Percentiles rank a stretch among this genome's conserved stretches.
Evolutionary conservation across 208 protist genomes (phyloP).

Genomic region (Balamuthia mandrillaris): DNA sequence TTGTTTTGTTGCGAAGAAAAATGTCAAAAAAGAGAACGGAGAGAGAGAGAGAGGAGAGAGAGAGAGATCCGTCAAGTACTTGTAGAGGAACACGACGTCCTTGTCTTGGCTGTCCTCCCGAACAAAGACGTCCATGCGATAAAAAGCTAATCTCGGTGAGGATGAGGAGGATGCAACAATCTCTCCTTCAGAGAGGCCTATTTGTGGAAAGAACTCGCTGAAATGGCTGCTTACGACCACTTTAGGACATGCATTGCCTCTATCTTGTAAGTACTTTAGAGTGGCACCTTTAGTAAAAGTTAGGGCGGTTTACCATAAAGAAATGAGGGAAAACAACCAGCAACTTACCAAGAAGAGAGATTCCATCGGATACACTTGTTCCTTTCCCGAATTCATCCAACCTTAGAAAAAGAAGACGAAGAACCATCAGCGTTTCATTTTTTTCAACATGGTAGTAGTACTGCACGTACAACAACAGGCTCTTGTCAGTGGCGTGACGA

Average conservation of each 20-base stretch:
- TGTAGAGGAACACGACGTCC: slow-evolving; percentile 8
- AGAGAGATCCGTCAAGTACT: neutral
- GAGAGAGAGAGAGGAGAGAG: neutral
- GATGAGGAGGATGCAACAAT: neutral
- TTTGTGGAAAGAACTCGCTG: neutral
- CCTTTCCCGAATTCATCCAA: slow-evolving; percentile 91
- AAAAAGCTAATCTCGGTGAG: too few species aligned
- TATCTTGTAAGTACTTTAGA: neutral
- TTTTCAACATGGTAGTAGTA: too few species aligned
- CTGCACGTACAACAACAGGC: slow-evolving; percentile 81
- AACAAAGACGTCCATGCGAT: slow-evolving; percentile 23
- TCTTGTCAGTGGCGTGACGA: slow-evolving; percentile 43
- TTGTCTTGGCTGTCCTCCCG: neutral
- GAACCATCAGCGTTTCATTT: too few species aligned
- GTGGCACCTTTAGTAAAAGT: too few species aligned
- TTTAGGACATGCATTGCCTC: too few species aligned
- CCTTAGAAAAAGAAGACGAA: too few species aligned
- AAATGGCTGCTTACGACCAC: slow-evolving; percentile 6
- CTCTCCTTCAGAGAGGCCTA: neutral
- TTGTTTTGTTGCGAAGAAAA: neutral
- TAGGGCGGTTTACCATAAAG: too few species aligned
- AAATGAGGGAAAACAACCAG: neutral
- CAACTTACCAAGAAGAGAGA: neutral
- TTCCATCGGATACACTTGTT: slow-evolving; percentile 27
- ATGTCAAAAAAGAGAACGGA: neutral